Conservation (phyloP, 2,329 filamentous ascomycete species). For the Neodidymelliopsis sp. region DNA sequence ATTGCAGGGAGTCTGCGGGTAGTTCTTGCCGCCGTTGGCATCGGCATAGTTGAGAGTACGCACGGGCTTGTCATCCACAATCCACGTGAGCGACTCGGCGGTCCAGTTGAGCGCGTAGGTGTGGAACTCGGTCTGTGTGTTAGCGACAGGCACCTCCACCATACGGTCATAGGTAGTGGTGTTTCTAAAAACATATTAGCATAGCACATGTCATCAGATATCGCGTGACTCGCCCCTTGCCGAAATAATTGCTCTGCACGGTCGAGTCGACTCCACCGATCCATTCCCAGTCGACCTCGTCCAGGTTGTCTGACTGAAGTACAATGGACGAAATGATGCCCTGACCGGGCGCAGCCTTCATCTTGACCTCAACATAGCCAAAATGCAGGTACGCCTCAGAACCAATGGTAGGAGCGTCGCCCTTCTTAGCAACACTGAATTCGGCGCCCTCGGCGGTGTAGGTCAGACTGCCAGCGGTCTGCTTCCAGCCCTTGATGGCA, state of each 20-base stretch:
- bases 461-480: slow-evolving; percentile 53
- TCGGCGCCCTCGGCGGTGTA: slow-evolving; percentile 55
- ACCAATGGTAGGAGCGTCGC: slow-evolving; percentile 70
- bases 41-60: slow-evolving; percentile 69
- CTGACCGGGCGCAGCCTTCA: slow-evolving; percentile 76
- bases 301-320: slow-evolving; percentile 81
- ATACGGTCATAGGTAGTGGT: slow-evolving; percentile 75
- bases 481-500: slow-evolving; percentile 49
- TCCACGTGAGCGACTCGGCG: slow-evolving; percentile 69
- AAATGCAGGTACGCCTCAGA: slow-evolving; percentile 88
- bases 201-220: no score
- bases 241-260: slow-evolving; percentile 77
- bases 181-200: no score
- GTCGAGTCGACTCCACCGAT: slow-evolving; percentile 70
- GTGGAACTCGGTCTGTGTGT: slow-evolving; percentile 65
- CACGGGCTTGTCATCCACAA: slow-evolving; percentile 71
- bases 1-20: slow-evolving; percentile 79
- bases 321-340: slow-evolving; percentile 86
- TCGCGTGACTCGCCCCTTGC: no score
- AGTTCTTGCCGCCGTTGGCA: slow-evolving; percentile 65
- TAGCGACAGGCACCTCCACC: slow-evolving; percentile 64
- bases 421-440: slow-evolving; percentile 58
- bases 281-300: slow-evolving; percentile 89
- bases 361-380: slow-evolving; percentile 76
- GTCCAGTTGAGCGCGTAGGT: slow-evolving; percentile 80